Evolutionary conservation across 2,329 filamentous ascomycete species (phyloP).

Genomic region (Proliferodiscus dingleyae): DNA sequence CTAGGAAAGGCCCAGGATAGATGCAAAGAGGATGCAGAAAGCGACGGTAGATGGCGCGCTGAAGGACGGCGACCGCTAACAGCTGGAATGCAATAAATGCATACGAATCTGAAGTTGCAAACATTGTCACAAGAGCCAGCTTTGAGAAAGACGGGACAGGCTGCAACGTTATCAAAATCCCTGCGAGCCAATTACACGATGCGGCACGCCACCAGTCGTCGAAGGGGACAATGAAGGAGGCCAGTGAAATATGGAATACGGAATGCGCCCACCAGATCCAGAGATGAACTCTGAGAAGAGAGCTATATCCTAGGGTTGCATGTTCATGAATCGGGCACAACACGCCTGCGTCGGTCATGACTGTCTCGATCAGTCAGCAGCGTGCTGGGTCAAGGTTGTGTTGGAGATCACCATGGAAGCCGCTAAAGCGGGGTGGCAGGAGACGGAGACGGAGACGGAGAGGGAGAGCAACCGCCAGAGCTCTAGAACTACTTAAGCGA

Average conservation of each 20-base stretch:
- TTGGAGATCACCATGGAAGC: too few relatives aligned
- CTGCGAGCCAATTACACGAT: background rate
- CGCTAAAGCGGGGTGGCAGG: too few relatives aligned
- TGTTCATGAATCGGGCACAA: too few relatives aligned
- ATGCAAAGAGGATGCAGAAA: conserved; percentile 7
- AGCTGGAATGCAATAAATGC: background rate
- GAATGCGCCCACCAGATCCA: too few relatives aligned
- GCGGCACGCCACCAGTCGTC: background rate
- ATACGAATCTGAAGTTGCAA: background rate
- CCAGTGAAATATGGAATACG: background rate
- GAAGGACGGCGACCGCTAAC: background rate
- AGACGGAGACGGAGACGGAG: too few relatives aligned
- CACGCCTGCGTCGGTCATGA: too few relatives aligned
- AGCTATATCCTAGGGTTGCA: too few relatives aligned
- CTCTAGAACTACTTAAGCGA: too few relatives aligned
- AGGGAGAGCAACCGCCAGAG: too few relatives aligned
- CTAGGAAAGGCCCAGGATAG: conserved; percentile 6
- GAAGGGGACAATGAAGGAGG: background rate
- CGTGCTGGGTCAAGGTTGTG: too few relatives aligned
- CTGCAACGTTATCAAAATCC: background rate
- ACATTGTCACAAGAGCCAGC: background rate
- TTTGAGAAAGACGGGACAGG: background rate
- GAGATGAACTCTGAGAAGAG: too few relatives aligned
- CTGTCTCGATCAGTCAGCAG: too few relatives aligned
- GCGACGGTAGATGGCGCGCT: conserved; percentile 3